Base-by-base conservation (phyloP, 192 early-diverging fungal species). In the Gamsiella multidivaricata region DNA sequence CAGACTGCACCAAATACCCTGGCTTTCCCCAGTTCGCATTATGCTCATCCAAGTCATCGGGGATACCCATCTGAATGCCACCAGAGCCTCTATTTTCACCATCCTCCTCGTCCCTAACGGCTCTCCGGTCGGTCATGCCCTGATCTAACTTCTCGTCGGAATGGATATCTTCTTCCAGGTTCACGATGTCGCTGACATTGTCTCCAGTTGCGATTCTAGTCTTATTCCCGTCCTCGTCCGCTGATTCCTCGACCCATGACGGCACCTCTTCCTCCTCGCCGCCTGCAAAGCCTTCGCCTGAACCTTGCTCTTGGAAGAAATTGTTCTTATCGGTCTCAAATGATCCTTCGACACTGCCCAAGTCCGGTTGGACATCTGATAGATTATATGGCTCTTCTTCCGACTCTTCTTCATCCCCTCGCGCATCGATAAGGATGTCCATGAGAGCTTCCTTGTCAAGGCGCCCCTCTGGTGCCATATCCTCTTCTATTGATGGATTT, bases 241-340 rank as follows among this genome's bases (percentile, higher is more conserved):
- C 62, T 17, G 70, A 39, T n/a, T 65, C 70, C 25, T 74, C 70
- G 7, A 74, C 60, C 70, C 70, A 74, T n/a, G 70, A 64, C 10
- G 55, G 39, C 9, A 22, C 52, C 11, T 64, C 69, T 20, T 51
- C 60, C 2, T 37, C 53, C 12, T 47, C 69, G 1, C 26, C 50
- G 11, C 50, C 25, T 15, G 22, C 51, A 8, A 20, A 18, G 4
- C 36, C 55, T 49, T 49, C 46, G 7, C 17, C 46, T n/a, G n/a
- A n/a, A n/a, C n/a, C n/a, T n/a, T n/a, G n/a, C n/a, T n/a, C n/a
- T n/a, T n/a, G n/a, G n/a, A n/a, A n/a, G n/a, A n/a, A n/a, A n/a
- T n/a, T n/a, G n/a, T n/a, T n/a, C n/a, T n/a, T n/a, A n/a, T n/a
- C n/a, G n/a, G n/a, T n/a, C n/a, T n/a, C n/a, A n/a, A n/a, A n/a